Evolutionary conservation across 2,329 filamentous ascomycete species (phyloP).

Genomic region (Leptographium procerum): DNA sequence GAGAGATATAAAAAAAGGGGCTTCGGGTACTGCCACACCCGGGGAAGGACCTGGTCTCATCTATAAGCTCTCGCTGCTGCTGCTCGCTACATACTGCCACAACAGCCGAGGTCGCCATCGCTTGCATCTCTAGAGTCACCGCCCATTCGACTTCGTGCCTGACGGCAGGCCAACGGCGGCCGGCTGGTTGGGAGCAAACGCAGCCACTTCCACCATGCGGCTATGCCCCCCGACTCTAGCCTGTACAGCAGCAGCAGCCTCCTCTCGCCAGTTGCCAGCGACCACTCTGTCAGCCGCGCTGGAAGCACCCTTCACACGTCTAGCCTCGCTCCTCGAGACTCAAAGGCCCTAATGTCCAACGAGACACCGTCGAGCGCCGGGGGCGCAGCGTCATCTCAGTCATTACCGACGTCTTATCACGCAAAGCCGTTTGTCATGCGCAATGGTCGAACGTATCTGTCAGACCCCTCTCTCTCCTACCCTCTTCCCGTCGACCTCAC

Average conservation of each 20-base stretch:
- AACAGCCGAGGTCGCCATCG: no score
- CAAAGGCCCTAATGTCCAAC: slow-evolving; percentile 35
- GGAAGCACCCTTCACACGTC: slow-evolving; percentile 36
- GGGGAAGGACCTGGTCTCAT: not conserved
- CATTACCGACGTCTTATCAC: slow-evolving; percentile 15
- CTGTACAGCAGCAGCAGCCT: not conserved
- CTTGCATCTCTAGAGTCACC: not conserved
- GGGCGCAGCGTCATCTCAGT: slow-evolving; percentile 17
- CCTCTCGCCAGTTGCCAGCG: slow-evolving; percentile 13
- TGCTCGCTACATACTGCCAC: no score
- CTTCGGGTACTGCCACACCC: not conserved
- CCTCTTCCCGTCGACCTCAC: slow-evolving; percentile 80
- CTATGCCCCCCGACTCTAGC: not conserved
- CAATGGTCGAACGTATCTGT: slow-evolving; percentile 73
- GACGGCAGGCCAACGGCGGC: not conserved
- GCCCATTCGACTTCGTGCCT: not conserved
- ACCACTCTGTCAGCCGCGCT: slow-evolving; percentile 19
- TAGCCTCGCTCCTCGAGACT: slow-evolving; percentile 18
- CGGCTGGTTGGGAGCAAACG: not conserved
- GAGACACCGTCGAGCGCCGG: slow-evolving; percentile 34
- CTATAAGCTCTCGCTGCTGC: not conserved
- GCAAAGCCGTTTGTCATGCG: slow-evolving; percentile 53
- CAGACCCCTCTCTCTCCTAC: slow-evolving; percentile 61
- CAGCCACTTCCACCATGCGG: not conserved
- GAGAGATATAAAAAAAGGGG: not conserved